Base-by-base conservation (phyloP, 179 eudicot species). In the Silene noctiflora region DNA sequence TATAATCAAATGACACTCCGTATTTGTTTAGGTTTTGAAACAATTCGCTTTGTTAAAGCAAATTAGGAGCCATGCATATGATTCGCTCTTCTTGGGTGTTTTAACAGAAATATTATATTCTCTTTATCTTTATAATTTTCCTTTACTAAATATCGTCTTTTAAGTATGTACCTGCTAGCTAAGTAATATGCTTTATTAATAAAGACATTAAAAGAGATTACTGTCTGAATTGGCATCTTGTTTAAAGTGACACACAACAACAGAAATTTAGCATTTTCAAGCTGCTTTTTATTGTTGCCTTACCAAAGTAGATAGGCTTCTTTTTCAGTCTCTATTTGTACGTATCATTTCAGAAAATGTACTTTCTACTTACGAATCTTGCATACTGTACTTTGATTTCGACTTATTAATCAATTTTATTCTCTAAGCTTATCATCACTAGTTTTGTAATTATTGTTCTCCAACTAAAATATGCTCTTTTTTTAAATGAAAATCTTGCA, bases 211-310 rank as follows among this genome's bases (percentile, higher is more conserved):
- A 80, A 75, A 60, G 75, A 71, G 75, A 55, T 80, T 63, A 71
- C 71, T 71, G 71, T 75, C 75, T 75, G 79, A 64, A 68, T 74
- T 67, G 70, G 83, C 80, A 81, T 81, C 83, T 80, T 63, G 76
- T 77, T 77, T 81, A 76, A 80, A 75, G 83, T 80, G 69, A 48
- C 72, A 69, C 33, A 63, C 56, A 75, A 27, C 48, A 68, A 3
- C 21, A 73, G 14, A 76, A 66, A 67, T 51, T 74, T 69, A 53
- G 79, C 81, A 78, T 72, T 78, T 78, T 72, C 48, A 75, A 22
- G 79, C 61, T 63, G 67, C 76, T 80, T 80, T 80, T 75, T 39
- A 1, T 39, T 39, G 62, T 75, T 75, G 72, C 79, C 79, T 75
- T 80, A 75, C 46, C 82, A 75, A 80, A 80, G 79, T 75, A 71